These are phyloP conservation scores for Pseudogymnoascus sp. DNA, from an alignment of 2,329 filamentous ascomycete genomes.

Conservation along the genomic window DNA sequence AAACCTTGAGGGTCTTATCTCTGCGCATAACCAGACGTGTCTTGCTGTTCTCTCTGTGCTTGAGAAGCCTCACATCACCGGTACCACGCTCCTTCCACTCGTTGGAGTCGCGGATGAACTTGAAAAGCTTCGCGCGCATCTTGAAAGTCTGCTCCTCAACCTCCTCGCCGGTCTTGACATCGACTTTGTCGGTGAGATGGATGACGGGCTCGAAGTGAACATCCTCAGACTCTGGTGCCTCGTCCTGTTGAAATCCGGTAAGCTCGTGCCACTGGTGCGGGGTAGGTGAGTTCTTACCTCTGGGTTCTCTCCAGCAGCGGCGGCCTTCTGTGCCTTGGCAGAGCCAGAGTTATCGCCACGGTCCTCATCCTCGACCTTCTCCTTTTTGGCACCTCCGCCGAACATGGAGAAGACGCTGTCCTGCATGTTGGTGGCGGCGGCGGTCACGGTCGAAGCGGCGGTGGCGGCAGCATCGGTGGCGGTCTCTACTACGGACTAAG, in stretches of 20 bases:
- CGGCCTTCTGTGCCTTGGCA: slow-evolving; percentile 66
- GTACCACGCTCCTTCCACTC: slow-evolving; percentile 99
- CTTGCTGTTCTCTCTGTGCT: slow-evolving; percentile 99
- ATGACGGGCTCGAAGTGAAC: slow-evolving; percentile 97
- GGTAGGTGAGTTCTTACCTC: slow-evolving; percentile 21
- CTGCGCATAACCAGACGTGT: slow-evolving; percentile 95
- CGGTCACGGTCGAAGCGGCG: slow-evolving; percentile 32
- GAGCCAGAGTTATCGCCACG: slow-evolving; percentile 82
- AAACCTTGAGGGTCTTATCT: slow-evolving; percentile 99
- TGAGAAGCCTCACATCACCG: slow-evolving; percentile 89
- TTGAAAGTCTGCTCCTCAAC: slow-evolving; percentile 96
- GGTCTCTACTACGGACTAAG: slow-evolving; percentile 14
- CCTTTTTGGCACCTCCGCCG: slow-evolving; percentile 92
- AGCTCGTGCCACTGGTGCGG: slow-evolving; percentile 15
- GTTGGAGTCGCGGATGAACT: slow-evolving; percentile 81
- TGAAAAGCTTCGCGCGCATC: slow-evolving; percentile 99
- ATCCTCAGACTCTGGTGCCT: slow-evolving; percentile 78
- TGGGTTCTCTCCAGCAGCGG: slow-evolving; percentile 31
- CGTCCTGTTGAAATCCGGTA: slow-evolving; percentile 40
- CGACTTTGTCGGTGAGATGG: slow-evolving; percentile 91
- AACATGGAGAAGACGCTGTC: slow-evolving; percentile 95
- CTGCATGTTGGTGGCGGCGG: slow-evolving; percentile 37
- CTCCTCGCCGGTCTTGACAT: slow-evolving; percentile 97
- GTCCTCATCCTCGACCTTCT: slow-evolving; percentile 79
- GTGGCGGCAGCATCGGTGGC: slow-evolving; percentile 27